Evolutionary conservation across 345 rosid species (phyloP).

Genomic region (Populus alba): DNA sequence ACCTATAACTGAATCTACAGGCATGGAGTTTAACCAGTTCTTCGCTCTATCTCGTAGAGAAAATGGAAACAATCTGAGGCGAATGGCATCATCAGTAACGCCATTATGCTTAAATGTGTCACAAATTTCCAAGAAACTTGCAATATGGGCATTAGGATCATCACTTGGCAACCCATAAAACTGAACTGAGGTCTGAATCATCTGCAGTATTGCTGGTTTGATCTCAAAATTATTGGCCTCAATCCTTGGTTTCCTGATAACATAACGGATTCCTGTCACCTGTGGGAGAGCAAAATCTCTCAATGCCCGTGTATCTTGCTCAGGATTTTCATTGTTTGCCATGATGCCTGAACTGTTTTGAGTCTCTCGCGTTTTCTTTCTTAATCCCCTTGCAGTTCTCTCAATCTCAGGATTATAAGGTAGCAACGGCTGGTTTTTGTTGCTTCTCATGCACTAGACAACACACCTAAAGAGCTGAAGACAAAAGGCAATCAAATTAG

Average conservation of each 20-base stretch:
- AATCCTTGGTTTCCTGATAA: no score
- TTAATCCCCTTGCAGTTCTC: background rate
- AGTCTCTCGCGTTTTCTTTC: background rate
- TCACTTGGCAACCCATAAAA: background rate
- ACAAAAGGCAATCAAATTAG: no score
- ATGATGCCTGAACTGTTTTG: no score
- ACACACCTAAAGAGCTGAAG: no score
- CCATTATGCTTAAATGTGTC: background rate
- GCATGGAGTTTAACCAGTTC: background rate
- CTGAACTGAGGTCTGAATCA: background rate
- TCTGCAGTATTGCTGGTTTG: background rate
- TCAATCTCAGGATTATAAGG: background rate
- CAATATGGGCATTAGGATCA: no score
- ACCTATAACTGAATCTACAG: background rate
- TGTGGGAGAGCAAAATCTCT: background rate
- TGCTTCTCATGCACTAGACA: no score
- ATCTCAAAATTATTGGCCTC: background rate
- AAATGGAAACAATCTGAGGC: background rate
- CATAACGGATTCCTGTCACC: no score
- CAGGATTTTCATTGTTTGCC: background rate
- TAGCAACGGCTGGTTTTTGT: accelerated
- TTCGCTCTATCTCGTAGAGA: background rate
- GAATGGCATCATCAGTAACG: background rate
- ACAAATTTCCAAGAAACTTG: background rate
- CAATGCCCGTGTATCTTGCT: background rate